Conservation (phyloP, 306 rosid genomes). For the Sphenostylis stenocarpa region DNA sequence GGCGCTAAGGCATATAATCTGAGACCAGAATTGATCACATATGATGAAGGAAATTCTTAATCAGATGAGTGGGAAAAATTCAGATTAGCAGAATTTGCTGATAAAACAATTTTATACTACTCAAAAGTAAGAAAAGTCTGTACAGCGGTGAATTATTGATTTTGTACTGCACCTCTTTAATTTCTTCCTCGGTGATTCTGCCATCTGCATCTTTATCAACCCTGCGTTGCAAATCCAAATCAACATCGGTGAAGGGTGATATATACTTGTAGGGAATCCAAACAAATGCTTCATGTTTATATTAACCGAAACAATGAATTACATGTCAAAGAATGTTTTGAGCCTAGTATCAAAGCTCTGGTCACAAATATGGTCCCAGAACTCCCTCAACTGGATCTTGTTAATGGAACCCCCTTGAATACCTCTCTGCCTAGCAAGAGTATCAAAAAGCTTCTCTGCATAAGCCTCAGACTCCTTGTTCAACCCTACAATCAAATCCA, state of each 20-base stretch:
- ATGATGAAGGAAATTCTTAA: not conserved
- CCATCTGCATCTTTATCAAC: conserved; percentile 79
- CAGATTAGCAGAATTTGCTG: not conserved
- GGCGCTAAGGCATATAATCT: conserved; percentile 69
- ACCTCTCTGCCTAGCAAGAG: conserved; percentile 55
- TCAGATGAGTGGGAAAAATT: not conserved
- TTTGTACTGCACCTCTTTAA: conserved; percentile 51
- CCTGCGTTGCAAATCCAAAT: conserved; percentile 51
- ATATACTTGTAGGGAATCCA: conserved; percentile 17
- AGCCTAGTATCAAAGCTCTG: conserved; percentile 69
- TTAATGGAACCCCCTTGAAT: conserved; percentile 48
- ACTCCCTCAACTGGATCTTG: conserved; percentile 60
- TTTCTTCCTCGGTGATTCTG: conserved; percentile 63
- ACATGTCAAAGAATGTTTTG: conserved; percentile 75
- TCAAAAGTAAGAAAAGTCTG: not conserved
- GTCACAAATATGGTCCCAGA: conserved; percentile 66
- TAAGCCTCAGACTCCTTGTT: conserved; percentile 53
- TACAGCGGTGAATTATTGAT: not conserved
- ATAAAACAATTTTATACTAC: conserved; percentile 11
- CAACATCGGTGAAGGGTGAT: not conserved
- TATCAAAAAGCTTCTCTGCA: conserved; percentile 61
- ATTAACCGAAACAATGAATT: conserved; percentile 17
- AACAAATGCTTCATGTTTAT: not conserved
- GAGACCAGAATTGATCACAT: conserved; percentile 20
- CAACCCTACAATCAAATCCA: conserved; percentile 50